These are phyloP conservation scores for Poronia punctata DNA, from an alignment of 495 filamentous ascomycete species.

Conservation along the genomic window DNA sequence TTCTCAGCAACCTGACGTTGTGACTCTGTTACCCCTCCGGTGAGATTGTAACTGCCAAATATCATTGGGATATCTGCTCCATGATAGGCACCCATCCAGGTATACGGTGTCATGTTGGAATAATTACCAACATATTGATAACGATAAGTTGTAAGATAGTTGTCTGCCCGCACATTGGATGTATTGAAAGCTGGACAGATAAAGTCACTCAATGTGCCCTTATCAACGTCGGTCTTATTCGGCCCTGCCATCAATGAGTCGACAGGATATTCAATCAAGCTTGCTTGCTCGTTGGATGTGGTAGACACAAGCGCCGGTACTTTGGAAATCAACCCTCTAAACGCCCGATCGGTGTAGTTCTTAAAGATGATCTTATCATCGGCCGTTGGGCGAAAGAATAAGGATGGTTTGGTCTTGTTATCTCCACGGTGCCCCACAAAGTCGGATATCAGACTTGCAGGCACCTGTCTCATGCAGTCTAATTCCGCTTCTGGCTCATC, in stretches of 20 bases:
- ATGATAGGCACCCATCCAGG: slow-evolving; percentile 48
- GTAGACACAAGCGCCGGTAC: slow-evolving; percentile 35
- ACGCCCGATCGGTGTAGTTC: slow-evolving; percentile 35
- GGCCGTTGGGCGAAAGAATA: slow-evolving; percentile 35
- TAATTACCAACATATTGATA: slow-evolving; percentile 47
- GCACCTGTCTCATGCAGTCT: slow-evolving; percentile 36
- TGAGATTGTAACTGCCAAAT: slow-evolving; percentile 35
- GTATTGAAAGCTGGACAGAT: slow-evolving; percentile 33
- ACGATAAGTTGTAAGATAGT: slow-evolving; percentile 38
- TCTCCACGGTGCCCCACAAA: slow-evolving; percentile 34
- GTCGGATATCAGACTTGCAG: slow-evolving; percentile 30
- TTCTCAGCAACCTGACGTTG: slow-evolving; percentile 29
- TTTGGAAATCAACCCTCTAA: slow-evolving; percentile 16
- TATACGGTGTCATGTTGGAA: slow-evolving; percentile 32
- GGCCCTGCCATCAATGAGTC: slow-evolving; percentile 27
- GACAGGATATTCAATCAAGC: slow-evolving; percentile 28
- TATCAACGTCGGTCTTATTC: slow-evolving; percentile 23
- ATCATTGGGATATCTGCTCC: slow-evolving; percentile 38
- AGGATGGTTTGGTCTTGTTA: slow-evolving; percentile 21
- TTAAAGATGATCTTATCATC: slow-evolving; percentile 37
- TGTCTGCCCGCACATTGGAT: slow-evolving; percentile 14
- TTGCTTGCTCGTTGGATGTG: slow-evolving; percentile 35
- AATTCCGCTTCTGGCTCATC: slow-evolving; percentile 30
- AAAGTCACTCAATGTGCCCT: slow-evolving; percentile 24
- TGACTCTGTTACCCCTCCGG: slow-evolving; percentile 22